Evolutionary conservation across 1,139 yeast species (phyloP), one percentile per base, ranked within the genome.

Genomic region (Saccharomyces hybrid): DNA sequence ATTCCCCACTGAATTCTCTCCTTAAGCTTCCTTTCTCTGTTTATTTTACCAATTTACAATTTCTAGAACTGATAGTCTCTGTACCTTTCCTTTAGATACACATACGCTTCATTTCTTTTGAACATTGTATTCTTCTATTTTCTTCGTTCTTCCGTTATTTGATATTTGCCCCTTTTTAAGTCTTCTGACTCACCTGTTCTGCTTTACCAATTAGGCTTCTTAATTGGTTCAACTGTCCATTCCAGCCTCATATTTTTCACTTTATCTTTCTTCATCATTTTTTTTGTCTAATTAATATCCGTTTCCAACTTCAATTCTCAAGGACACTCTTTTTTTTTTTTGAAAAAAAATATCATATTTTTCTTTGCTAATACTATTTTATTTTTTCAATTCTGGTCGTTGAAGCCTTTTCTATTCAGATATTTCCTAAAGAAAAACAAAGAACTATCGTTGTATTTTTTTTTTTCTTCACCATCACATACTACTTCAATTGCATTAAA

Each of bases 221-320:
- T 38, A 9, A 11, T 19, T 19, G 25, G 44, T 38, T 9, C 44
- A 19, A 38, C 11, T 5, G 7, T 38, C 44, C n/a, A 16, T 19
- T 38, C 13, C 25, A 38, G 19, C 3, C 9, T 19, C 44, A 9
- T 9, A 2, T 38, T 38, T 19, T 16, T 9, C 44, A 38, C n/a
- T 38, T 38, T 19, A 38, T 9, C 41, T 38, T 38, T 19, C 44
- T 38, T 38, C 44, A 38, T 16, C 19, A 38, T 38, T 38, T 13
- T 38, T 38, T 38, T 38, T 38, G 44, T 38, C 44, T 38, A 38
- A 38, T 38, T 38, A 38, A 38, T 16, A 38, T 16, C 44, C 44
- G 44, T 38, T 38, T 38, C 44, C 44, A 38, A 38, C 19, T 38
- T 38, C 44, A 38, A 38, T 38, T 38, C 44, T 38, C 44, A 38